Base-by-base conservation (phyloP, 2,329 filamentous ascomycete species). In the Coniosporium tulheliwenetii region DNA sequence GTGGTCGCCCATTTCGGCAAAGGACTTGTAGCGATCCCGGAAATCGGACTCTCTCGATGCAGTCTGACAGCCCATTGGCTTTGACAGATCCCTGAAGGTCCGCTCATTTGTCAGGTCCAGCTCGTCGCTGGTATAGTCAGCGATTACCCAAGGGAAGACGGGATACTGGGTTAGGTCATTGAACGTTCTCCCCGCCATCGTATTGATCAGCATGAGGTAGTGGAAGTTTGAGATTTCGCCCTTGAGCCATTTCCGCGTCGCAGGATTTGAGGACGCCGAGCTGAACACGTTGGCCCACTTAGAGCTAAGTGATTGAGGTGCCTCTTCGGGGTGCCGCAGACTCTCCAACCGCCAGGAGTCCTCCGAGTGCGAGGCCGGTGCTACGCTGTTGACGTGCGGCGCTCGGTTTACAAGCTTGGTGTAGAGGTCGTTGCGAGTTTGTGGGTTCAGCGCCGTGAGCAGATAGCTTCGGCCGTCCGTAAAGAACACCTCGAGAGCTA, bases 171-270 rank as follows among this genome's bases (percentile, higher is more conserved):
- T 98, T 13, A 98, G 68, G 55, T 98, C 91, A 54, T 98, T 98
- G 65, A 98, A 98, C 0, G 91, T 96, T 40, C 91, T 73, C 2
- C 91, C 91, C 26, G 93, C 93, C 73, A 98, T 85, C 0, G 91
- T 96, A 55, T 98, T 98, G 54, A 98, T 79, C 44, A 95, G 78
- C 89, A 98, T 98, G 31, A 98, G 73, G 55, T 98, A 98, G 59
- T 96, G 86, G 52, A 98, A 98, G 58, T 98, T 98, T 10, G 89
- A 96, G 39, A 96, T 85, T 53, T 98, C 91, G 10, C 93, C 91
- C 55, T 79, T 81, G 44, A 91, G 74, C 91, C 91, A 98, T 57
- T 79, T 81, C 48, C 81, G 80, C 52, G 91, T 93, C 8, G 85
- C 79, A 8, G 87, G 84, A 48, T 86, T 87, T 58, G 81, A 82